Evolutionary conservation across 2,329 filamentous ascomycete species (phyloP).

Genomic region (Ascomycota sp.): DNA sequence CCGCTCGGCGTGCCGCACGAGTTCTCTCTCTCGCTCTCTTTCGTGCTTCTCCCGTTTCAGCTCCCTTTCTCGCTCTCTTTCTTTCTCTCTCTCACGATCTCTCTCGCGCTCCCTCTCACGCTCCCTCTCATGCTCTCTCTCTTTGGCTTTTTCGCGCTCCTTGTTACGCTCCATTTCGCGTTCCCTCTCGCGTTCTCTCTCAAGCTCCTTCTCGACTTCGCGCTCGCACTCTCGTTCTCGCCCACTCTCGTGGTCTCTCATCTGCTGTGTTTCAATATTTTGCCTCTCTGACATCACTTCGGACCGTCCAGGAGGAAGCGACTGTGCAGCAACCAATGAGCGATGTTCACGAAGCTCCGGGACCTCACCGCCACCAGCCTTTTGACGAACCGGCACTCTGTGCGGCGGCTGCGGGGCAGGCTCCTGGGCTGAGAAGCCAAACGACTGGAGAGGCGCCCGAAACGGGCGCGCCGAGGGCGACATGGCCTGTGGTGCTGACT

Average conservation of each 20-base stretch:
- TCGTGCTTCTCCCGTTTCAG: constrained; percentile 6
- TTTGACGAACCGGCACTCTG: constrained; percentile 19
- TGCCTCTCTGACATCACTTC: constrained; percentile 15
- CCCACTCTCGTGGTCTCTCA: constrained; percentile 6
- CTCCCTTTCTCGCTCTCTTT: constrained; percentile 4
- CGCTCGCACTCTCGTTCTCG: constrained; percentile 3
- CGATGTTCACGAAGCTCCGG: constrained; percentile 15
- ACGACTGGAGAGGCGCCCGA: constrained; percentile 20
- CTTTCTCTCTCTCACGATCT: constrained; percentile 5
- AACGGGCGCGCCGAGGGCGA: constrained; percentile 23
- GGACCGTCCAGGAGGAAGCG: constrained; percentile 12
- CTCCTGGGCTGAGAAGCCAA: constrained; percentile 25
- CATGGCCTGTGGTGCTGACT: constrained; percentile 21
- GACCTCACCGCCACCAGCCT: constrained; percentile 12
- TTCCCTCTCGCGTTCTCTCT: constrained; percentile 1
- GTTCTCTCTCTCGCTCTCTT: constrained; percentile 4
- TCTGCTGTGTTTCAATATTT: constrained; percentile 10
- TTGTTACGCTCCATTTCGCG: background rate
- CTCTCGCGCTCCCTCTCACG: constrained; percentile 1
- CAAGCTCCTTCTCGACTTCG: background rate
- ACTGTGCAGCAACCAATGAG: constrained; percentile 14
- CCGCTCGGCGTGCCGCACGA: constrained; percentile 10
- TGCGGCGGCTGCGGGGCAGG: constrained; percentile 15
- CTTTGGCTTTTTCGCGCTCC: background rate
- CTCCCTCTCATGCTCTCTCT: background rate